phyloP scores from a whole-genome alignment of 805 yeast genomes.

The Suhomyces emberorum region DNA sequence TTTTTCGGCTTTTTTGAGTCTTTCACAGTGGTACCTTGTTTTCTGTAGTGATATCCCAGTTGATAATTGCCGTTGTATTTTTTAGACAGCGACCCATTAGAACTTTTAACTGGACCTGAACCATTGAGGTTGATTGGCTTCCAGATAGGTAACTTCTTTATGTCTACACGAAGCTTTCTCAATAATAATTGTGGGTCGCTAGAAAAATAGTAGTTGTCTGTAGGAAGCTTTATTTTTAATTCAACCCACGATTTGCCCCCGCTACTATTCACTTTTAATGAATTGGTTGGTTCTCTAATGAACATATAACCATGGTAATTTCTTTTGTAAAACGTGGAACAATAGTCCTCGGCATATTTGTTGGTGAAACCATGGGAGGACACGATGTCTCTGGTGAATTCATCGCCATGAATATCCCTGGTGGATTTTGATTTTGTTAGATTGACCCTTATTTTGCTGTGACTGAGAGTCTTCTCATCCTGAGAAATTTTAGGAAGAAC shows the following conservation, averaged over 20 bases:
- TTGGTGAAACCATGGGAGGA: slow-evolving; percentile 3
- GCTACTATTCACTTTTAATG: slow-evolving; percentile 23
- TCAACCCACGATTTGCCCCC: slow-evolving; percentile 27
- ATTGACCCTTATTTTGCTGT: slow-evolving; percentile 5
- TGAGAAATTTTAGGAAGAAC: not conserved
- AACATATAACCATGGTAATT: slow-evolving; percentile 34
- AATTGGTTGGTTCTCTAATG: slow-evolving; percentile 28
- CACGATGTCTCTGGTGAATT: slow-evolving; percentile 6
- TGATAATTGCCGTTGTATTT: not conserved
- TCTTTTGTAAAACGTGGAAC: slow-evolving; percentile 34
- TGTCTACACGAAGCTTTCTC: slow-evolving; percentile 24
- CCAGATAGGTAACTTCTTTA: slow-evolving; percentile 24
- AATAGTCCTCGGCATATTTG: slow-evolving; percentile 12
- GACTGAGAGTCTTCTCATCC: not conserved
- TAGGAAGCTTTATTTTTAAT: slow-evolving; percentile 18
- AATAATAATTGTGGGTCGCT: not conserved
- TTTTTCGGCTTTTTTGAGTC: slow-evolving; percentile 1
- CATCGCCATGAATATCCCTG: not conserved
- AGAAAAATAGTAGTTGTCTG: not conserved
- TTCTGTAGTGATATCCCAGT: slow-evolving; percentile 2
- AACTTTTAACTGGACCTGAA: slow-evolving; percentile 2
- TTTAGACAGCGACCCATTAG: not conserved
- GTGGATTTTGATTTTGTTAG: not conserved
- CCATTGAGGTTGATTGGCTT: slow-evolving; percentile 18
- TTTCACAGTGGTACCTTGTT: not conserved